Evolutionary conservation across 2,329 filamentous ascomycete species (phyloP).

Genomic region (Aureobasidium lini): DNA sequence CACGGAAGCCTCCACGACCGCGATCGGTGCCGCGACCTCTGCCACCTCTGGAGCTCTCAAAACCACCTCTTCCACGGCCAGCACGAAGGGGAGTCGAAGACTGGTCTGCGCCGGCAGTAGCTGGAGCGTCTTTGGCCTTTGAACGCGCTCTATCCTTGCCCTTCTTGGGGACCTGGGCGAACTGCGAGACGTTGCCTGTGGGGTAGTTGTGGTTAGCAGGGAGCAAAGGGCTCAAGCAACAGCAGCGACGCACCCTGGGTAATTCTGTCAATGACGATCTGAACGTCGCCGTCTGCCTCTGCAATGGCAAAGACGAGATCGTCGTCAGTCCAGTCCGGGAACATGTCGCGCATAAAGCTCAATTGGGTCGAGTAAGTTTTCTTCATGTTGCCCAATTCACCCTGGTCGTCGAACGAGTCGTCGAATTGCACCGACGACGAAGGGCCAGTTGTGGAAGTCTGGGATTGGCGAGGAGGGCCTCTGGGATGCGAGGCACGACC

Average conservation of each 20-base stretch:
- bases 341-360: slow-evolving; percentile 80
- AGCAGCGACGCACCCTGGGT: slow-evolving; percentile 57
- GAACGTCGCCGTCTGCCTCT: slow-evolving; percentile 72
- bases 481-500: slow-evolving; percentile 64
- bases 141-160: slow-evolving; percentile 67
- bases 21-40: slow-evolving; percentile 57
- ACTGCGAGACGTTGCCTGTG: slow-evolving; percentile 69
- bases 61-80: slow-evolving; percentile 32
- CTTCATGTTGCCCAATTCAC: slow-evolving; percentile 86
- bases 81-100: slow-evolving; percentile 36
- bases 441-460: slow-evolving; percentile 63
- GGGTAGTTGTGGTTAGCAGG: not conserved
- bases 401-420: slow-evolving; percentile 67
- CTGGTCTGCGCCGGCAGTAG: slow-evolving; percentile 47
- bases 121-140: slow-evolving; percentile 59
- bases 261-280: slow-evolving; percentile 68
- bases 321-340: slow-evolving; percentile 90
- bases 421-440: slow-evolving; percentile 49
- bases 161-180: slow-evolving; percentile 68
- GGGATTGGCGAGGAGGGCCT: slow-evolving; percentile 34
- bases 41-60: slow-evolving; percentile 52
- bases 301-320: slow-evolving; percentile 89
- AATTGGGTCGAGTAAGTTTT: slow-evolving; percentile 78
- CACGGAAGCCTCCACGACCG: slow-evolving; percentile 44
- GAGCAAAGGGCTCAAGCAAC: not conserved